A percentile compares a stretch with the other conserved stretches of the same genome.
phyloP scores from a whole-genome alignment of 1,139 yeast species.

The Lizanozyma gosingica region DNA sequence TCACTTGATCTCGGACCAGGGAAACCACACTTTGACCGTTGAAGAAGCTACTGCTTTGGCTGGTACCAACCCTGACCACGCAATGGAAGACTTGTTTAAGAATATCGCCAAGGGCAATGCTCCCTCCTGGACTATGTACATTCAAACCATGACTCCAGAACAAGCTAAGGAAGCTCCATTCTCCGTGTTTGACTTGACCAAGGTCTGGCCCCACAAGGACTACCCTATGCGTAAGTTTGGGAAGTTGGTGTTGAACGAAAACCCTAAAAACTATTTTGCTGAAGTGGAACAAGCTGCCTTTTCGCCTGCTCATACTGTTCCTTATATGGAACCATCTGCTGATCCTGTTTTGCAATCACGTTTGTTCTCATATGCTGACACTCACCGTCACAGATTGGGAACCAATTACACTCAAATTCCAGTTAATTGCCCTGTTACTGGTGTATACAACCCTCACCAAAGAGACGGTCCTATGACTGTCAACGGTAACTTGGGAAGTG shows the following conservation, averaged over 20 bases:
- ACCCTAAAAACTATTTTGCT: slow-evolving; percentile 49
- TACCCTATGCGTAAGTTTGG: slow-evolving; percentile 55
- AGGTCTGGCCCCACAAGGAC: slow-evolving; percentile 51
- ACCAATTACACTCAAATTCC: slow-evolving; percentile 66
- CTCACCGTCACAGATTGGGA: slow-evolving; percentile 62
- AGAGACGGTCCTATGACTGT: slow-evolving; percentile 87
- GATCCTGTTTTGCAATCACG: slow-evolving; percentile 55
- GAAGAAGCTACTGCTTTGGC: slow-evolving; percentile 52
- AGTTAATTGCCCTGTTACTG: slow-evolving; percentile 55
- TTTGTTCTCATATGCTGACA: slow-evolving; percentile 50
- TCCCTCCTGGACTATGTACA: slow-evolving; percentile 58
- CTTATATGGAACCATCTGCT: slow-evolving; percentile 51
- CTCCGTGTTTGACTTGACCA: slow-evolving; percentile 63
- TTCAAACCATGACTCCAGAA: slow-evolving; percentile 61
- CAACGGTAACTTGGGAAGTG: slow-evolving; percentile 76
- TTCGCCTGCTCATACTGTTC: slow-evolving; percentile 51
- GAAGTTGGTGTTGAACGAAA: slow-evolving; percentile 43
- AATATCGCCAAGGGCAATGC: slow-evolving; percentile 49
- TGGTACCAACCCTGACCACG: slow-evolving; percentile 58
- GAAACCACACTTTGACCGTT: slow-evolving; percentile 42
- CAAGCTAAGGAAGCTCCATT: slow-evolving; percentile 53
- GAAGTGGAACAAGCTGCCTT: slow-evolving; percentile 56
- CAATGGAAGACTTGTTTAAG: slow-evolving; percentile 56
- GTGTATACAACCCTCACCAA: slow-evolving; percentile 50
- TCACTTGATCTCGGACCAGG: slow-evolving; percentile 53